Evolutionary conservation across 2,329 filamentous ascomycete species (phyloP).

Genomic region (Nannizziopsis barbatae): DNA sequence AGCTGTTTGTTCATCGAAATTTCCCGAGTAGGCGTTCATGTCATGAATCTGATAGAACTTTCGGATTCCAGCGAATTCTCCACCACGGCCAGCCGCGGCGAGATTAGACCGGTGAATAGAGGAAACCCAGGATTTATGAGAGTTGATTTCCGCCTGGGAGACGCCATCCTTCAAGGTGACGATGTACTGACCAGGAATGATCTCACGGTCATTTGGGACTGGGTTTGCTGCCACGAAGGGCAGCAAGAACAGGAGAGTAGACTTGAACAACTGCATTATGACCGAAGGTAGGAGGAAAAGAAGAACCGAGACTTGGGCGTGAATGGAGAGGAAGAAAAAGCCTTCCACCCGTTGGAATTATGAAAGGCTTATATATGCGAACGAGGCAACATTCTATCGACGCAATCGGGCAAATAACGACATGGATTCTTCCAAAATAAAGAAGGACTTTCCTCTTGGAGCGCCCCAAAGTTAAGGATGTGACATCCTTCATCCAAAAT

Average conservation of each 20-base stretch:
- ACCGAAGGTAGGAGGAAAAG: not conserved
- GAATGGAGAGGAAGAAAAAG: no score
- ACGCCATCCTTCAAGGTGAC: slow-evolving; percentile 11
- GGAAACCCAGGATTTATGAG: slow-evolving; percentile 3
- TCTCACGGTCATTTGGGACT: not conserved
- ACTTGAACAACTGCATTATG: slow-evolving; percentile 7
- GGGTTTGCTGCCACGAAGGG: slow-evolving; percentile 8
- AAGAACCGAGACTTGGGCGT: no score
- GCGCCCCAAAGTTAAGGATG: no score
- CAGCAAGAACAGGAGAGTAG: slow-evolving; percentile 3
- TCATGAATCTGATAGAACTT: slow-evolving; percentile 10
- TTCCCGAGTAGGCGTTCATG: slow-evolving; percentile 10
- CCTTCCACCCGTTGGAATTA: no score
- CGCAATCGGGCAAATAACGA: no score
- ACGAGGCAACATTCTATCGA: no score
- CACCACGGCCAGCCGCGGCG: not conserved
- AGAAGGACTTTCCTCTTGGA: no score
- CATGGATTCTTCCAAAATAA: no score
- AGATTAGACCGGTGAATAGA: slow-evolving; percentile 10
- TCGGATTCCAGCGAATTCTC: slow-evolving; percentile 7
- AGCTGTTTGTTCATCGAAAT: slow-evolving; percentile 8
- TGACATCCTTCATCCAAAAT: no score
- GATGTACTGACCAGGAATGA: slow-evolving; percentile 10
- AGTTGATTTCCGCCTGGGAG: slow-evolving; percentile 1
- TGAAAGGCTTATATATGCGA: no score